phyloP scores from a whole-genome alignment of 192 early-diverging fungal genomes.

The Gryganskiella cystojenkinii region DNA sequence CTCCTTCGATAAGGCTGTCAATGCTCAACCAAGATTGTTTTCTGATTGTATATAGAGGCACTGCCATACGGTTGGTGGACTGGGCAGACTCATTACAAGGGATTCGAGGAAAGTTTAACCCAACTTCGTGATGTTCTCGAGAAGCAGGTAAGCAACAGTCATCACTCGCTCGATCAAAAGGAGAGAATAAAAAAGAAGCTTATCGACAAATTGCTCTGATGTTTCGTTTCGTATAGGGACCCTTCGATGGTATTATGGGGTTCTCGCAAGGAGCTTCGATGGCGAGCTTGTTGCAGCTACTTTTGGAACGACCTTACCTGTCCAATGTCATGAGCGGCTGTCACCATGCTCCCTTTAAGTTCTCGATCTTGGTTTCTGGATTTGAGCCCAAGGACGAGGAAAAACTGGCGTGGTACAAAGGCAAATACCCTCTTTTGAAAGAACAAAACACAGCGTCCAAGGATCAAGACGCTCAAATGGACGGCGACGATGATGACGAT shows the following conservation, averaged over 20 bases:
- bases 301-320: slow-evolving; percentile 58
- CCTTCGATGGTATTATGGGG: slow-evolving; percentile 67
- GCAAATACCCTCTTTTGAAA: slow-evolving; percentile 22
- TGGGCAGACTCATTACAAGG: slow-evolving; percentile 45
- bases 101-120: slow-evolving; percentile 56
- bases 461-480: neutral
- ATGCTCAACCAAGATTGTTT: neutral
- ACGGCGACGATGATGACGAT: neutral
- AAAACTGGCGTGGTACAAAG: slow-evolving; percentile 36
- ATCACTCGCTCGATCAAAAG: neutral
- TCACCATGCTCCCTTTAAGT: slow-evolving; percentile 54
- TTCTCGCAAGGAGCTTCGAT: slow-evolving; percentile 67
- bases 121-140: slow-evolving; percentile 54
- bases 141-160: slow-evolving; percentile 43
- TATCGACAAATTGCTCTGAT: neutral
- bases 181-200: neutral
- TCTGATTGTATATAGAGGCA: slow-evolving; percentile 16
- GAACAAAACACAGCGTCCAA: neutral
- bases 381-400: slow-evolving; percentile 50
- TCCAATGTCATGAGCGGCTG: slow-evolving; percentile 26
- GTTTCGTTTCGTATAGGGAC: slow-evolving; percentile 58
- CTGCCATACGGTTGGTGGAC: slow-evolving; percentile 59
- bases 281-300: slow-evolving; percentile 54
- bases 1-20: too few relatives aligned
- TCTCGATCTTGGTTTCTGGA: slow-evolving; percentile 60